A percentile compares a stretch with the other conserved stretches of the same genome.
Conservation (phyloP, 1,284 basidiomycete species). For the Anthracocystis walkeri region DNA sequence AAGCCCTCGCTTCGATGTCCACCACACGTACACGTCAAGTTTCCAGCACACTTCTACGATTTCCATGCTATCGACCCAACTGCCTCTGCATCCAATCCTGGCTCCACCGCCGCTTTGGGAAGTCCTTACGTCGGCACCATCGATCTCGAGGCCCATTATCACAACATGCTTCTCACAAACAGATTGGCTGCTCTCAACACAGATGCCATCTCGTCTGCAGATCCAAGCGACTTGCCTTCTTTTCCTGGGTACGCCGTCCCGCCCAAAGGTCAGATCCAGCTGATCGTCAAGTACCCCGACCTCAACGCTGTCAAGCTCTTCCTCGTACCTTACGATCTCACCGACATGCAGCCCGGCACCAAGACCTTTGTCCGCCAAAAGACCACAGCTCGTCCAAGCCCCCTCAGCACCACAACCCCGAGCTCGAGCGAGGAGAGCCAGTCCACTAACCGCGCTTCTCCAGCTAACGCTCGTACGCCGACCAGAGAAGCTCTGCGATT, state of each 20-base stretch:
- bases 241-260: conserved; percentile 73
- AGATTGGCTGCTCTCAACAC: conserved; percentile 10
- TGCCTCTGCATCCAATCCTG: conserved; percentile 8
- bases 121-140: conserved; percentile 70
- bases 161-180: conserved; percentile 24
- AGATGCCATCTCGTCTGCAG: background rate
- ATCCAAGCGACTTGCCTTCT: conserved; percentile 17
- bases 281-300: conserved; percentile 72
- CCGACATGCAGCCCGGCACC: conserved; percentile 64
- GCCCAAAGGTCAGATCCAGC: conserved; percentile 72
- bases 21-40: conserved; percentile 66
- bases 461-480: conserved; percentile 4
- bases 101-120: conserved; percentile 39
- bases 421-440: background rate
- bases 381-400: conserved; percentile 20
- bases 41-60: conserved; percentile 69
- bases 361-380: conserved; percentile 64
- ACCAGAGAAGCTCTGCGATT: conserved; percentile 56
- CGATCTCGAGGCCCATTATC: conserved; percentile 68
- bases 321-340: conserved; percentile 73
- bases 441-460: background rate
- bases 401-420: background rate
- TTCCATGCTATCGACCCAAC: conserved; percentile 36
- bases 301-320: conserved; percentile 72
- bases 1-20: conserved; percentile 64